Conservation (phyloP, 163 green algal genomes). For the Scenedesmus sp. region DNA sequence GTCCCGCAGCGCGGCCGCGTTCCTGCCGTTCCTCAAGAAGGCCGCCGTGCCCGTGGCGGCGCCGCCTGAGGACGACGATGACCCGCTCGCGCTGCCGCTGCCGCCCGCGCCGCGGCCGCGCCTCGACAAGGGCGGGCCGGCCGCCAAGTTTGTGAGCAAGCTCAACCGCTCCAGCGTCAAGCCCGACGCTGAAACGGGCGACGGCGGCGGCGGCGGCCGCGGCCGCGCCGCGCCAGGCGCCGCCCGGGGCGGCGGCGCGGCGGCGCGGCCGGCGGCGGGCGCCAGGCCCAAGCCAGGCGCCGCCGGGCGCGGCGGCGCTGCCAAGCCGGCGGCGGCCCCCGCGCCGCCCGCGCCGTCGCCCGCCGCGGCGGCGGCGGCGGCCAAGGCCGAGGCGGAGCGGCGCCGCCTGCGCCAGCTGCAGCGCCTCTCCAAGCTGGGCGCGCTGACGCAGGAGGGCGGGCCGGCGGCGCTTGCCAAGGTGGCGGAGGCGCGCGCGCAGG, state of each 20-base stretch:
- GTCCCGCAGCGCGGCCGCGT: too few relatives aligned
- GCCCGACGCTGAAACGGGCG: conserved; percentile 1
- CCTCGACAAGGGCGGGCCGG: background rate
- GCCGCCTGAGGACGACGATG: conserved; percentile 24
- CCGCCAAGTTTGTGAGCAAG: conserved; percentile 35
- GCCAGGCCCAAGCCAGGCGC: background rate
- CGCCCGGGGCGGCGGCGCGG: background rate
- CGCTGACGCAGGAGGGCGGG: background rate
- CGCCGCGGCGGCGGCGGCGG: background rate
- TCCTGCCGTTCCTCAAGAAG: conserved; percentile 38
- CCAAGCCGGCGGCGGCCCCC: background rate
- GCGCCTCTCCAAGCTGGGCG: conserved; percentile 13
- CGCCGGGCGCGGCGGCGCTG: background rate
- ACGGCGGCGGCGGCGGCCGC: background rate
- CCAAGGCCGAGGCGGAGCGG: conserved; percentile 24
- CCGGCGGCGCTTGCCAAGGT: conserved; percentile 17
- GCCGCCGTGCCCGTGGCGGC: too few relatives aligned
- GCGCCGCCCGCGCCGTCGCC: background rate
- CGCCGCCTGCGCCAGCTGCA: conserved; percentile 31
- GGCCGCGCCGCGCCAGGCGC: too few relatives aligned
- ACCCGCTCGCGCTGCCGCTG: conserved; percentile 19
- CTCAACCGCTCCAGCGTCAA: conserved; percentile 20
- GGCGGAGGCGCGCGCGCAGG: conserved; percentile 24
- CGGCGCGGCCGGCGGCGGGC: too few relatives aligned
- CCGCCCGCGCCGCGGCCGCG: conserved; percentile 1